Evolutionary conservation across 2,329 filamentous ascomycete genomes (phyloP), one percentile per base, ranked within the genome.

Genomic region (Myrmaecium sp.): DNA sequence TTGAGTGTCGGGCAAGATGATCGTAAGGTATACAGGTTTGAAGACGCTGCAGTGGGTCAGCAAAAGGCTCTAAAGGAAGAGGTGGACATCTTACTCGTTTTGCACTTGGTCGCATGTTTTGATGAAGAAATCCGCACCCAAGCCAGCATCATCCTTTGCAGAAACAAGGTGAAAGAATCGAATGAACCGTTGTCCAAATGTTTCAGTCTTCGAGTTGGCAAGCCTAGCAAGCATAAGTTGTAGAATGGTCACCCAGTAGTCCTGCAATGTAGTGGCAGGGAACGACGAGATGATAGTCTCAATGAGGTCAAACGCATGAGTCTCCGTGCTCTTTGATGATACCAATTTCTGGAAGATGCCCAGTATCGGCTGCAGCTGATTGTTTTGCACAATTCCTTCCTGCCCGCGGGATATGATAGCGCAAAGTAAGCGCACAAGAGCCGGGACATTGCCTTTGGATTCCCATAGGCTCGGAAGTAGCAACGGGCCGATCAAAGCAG

Each of bases 311-410:
- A 95, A 93, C 1, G 75, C 81, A 43, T 84, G 74, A 12, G 69
- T 62, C 47, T 98, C 89, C 25, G 84, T 84, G 33, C 76, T 74
- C 55, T 89, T 93, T 37, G 69, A 73, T 3, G 67, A 65, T 21
- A 94, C 62, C 7, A 98, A 66, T 43, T 81, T 84, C 50, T 95
- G 86, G 63, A 95, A 98, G 35, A 98, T 89, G 30, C 83, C 81
- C n/a, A 98, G 64, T 25, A 95, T 72, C 3, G 79, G 72, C 46
- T 91, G 81, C 21, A 94, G 52, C 50, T 94, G 82, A 40, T 84
- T 78, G 43, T 78, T 74, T 14, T 70, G 65, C 11, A 79, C 58
- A 39, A 98, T 83, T 22, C 71, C 65, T 30, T 72, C 60, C 3
- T 74, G 66, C 14, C 76, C 78, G 38, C 79, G 75, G 10, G 80